Evolutionary conservation across 2,329 filamentous ascomycete genomes (phyloP).

Genomic region (Colletotrichum sp.): DNA sequence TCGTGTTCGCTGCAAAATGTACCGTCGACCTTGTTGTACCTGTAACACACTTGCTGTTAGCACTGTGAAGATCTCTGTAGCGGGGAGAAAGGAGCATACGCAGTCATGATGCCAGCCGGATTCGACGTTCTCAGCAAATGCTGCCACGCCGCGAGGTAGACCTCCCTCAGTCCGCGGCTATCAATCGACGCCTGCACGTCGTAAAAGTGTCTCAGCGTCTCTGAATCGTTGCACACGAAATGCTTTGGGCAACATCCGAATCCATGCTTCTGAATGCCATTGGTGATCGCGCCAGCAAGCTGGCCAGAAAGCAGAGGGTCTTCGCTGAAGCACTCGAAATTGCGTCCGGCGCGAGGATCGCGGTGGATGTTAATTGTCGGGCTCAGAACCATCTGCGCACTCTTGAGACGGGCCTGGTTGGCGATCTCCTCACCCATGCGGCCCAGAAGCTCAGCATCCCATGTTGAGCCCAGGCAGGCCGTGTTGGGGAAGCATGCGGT

Average conservation of each 20-base stretch:
- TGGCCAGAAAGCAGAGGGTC: slow-evolving; percentile 48
- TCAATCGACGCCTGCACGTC: slow-evolving; percentile 12
- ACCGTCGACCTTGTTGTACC: slow-evolving; percentile 32
- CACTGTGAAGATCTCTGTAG: not conserved
- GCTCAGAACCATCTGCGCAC: slow-evolving; percentile 73
- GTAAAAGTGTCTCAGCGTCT: slow-evolving; percentile 23
- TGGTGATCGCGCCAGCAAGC: slow-evolving; percentile 42
- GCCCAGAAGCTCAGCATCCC: slow-evolving; percentile 21
- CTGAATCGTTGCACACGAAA: slow-evolving; percentile 42
- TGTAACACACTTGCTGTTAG: not conserved
- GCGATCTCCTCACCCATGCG: slow-evolving; percentile 19
- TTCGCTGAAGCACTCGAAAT: slow-evolving; percentile 47
- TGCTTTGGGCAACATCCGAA: slow-evolving; percentile 43
- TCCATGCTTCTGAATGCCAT: slow-evolving; percentile 40
- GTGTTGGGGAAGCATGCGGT: slow-evolving; percentile 24
- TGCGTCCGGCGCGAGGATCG: slow-evolving; percentile 45
- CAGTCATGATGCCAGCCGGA: slow-evolving; percentile 22
- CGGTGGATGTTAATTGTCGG: slow-evolving; percentile 57
- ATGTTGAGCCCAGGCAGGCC: slow-evolving; percentile 22
- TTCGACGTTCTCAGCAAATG: slow-evolving; percentile 17
- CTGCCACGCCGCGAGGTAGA: slow-evolving; percentile 25
- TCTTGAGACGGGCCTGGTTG: slow-evolving; percentile 51
- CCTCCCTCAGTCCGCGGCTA: slow-evolving; percentile 18
- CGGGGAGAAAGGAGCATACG: not conserved
- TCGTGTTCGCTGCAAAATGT: slow-evolving; percentile 25